These are phyloP conservation scores for Oryza australiensis DNA, from an alignment of 176 grass and related monocot species.

Conservation along the genomic window DNA sequence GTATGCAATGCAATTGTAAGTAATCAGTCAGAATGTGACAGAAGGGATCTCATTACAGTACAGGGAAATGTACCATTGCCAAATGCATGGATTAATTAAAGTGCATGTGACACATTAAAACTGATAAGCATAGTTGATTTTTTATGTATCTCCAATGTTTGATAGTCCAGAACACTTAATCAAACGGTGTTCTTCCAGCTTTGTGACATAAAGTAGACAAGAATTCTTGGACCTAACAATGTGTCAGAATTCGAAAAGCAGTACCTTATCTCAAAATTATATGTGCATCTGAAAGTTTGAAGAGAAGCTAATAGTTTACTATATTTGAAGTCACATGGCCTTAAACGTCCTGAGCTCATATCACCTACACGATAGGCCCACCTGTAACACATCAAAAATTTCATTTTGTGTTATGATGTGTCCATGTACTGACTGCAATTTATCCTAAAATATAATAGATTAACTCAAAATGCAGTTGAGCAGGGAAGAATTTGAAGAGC, in stretches of 20 bases:
- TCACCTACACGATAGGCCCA: conserved; percentile 74
- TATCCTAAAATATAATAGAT: not conserved
- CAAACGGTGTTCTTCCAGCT: not conserved
- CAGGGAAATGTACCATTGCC: conserved; percentile 9
- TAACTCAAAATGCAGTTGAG: not conserved
- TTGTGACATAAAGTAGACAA: conserved; percentile 12
- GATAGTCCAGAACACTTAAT: conserved; percentile 3
- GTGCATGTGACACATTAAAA: not conserved
- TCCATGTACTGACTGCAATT: not conserved
- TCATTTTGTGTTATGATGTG: not conserved
- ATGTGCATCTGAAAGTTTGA: conserved; percentile 92
- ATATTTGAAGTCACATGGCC: conserved; percentile 83
- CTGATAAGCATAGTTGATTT: not conserved
- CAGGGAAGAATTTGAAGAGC: conserved; percentile 11
- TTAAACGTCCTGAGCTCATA: conserved; percentile 59
- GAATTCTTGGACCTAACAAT: not conserved
- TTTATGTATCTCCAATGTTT: not conserved
- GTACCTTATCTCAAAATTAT: conserved; percentile 92
- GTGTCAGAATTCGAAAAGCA: not conserved
- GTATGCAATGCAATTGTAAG: not conserved
- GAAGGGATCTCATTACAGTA: conserved; percentile 8
- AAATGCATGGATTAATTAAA: conserved; percentile 7
- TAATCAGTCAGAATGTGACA: conserved; percentile 12
- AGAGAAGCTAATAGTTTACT: conserved; percentile 75
- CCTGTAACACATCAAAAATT: conserved; percentile 36